A percentile compares a stretch with the other conserved stretches of the same genome.
Conservation (phyloP, 1,284 basidiomycete species). For the Gastroboletus turbinatus region DNA sequence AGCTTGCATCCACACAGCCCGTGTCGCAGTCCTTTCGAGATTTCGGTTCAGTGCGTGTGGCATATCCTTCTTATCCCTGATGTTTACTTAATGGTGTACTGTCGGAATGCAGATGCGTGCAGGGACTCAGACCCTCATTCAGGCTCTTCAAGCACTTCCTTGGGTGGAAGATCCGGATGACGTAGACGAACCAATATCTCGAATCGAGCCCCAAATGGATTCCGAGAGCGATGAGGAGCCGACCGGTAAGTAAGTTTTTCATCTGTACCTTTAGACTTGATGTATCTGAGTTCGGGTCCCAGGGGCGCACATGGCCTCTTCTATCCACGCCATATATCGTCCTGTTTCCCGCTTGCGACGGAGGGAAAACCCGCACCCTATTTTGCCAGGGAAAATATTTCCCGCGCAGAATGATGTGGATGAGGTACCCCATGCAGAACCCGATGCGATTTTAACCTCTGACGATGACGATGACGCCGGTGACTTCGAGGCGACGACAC, state of each 20-base stretch:
- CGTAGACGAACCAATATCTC: constrained; percentile 57
- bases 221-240: constrained; percentile 63
- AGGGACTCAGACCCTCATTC: constrained; percentile 82
- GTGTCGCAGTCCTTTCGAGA: constrained; percentile 55
- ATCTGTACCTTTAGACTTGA: constrained; percentile 15
- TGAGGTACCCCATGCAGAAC: constrained; percentile 30
- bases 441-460: constrained; percentile 23
- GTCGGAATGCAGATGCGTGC: constrained; percentile 61
- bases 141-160: constrained; percentile 79
- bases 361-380: constrained; percentile 35
- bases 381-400: constrained; percentile 31
- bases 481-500: constrained; percentile 52
- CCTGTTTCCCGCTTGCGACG: constrained; percentile 70
- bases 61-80: neutral
- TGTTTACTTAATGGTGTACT: constrained; percentile 5
- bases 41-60: constrained; percentile 59
- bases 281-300: neutral
- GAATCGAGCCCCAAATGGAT: constrained; percentile 40
- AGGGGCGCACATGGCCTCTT: constrained; percentile 59
- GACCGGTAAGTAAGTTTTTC: constrained; percentile 29
- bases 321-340: constrained; percentile 83
- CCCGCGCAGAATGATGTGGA: constrained; percentile 11
- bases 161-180: constrained; percentile 68
- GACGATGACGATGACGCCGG: constrained; percentile 61
- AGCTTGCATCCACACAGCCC: constrained; percentile 42